Percentiles rank a stretch among this genome's conserved stretches.
Conservation (phyloP, 805 yeast genomes). For the Wickerhamomyces chaumierensis region DNA sequence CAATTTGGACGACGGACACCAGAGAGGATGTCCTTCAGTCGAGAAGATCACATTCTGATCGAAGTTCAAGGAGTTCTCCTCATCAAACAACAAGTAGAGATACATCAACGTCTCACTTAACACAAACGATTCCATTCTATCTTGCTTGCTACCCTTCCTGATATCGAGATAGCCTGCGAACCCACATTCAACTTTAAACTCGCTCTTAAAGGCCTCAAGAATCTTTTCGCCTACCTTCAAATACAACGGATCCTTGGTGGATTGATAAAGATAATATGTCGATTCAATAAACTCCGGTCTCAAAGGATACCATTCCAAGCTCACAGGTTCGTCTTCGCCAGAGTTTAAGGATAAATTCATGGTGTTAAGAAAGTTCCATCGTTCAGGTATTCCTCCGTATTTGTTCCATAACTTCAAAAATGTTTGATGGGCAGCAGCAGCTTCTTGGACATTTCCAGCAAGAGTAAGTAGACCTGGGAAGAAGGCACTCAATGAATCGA, state of each 20-base stretch:
- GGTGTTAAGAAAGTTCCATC: slow-evolving; percentile 47
- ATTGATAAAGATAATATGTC: slow-evolving; percentile 70
- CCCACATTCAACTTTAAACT: slow-evolving; percentile 61
- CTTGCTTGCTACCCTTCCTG: slow-evolving; percentile 47
- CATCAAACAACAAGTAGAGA: slow-evolving; percentile 69
- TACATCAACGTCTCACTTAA: slow-evolving; percentile 82
- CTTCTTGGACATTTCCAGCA: slow-evolving; percentile 62
- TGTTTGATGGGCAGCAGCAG: slow-evolving; percentile 47
- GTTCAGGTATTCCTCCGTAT: slow-evolving; percentile 77
- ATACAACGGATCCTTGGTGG: slow-evolving; percentile 80
- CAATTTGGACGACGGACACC: slow-evolving; percentile 38
- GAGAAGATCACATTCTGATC: slow-evolving; percentile 33
- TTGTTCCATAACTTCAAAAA: slow-evolving; percentile 70
- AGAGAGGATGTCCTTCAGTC: slow-evolving; percentile 90
- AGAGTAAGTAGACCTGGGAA: slow-evolving; percentile 80
- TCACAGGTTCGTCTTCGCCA: slow-evolving; percentile 25
- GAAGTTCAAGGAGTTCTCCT: slow-evolving; percentile 42
- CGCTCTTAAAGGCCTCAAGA: slow-evolving; percentile 39
- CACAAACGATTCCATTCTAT: slow-evolving; percentile 88
- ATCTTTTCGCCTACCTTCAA: slow-evolving; percentile 63
- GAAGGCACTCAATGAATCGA: slow-evolving; percentile 80
- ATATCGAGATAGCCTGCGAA: slow-evolving; percentile 69
- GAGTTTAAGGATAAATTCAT: slow-evolving; percentile 1
- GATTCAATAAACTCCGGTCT: slow-evolving; percentile 91
- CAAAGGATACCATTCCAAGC: slow-evolving; percentile 83